Evolutionary conservation across 306 rosid genomes (phyloP).

Genomic region (Corylus heterophylla): DNA sequence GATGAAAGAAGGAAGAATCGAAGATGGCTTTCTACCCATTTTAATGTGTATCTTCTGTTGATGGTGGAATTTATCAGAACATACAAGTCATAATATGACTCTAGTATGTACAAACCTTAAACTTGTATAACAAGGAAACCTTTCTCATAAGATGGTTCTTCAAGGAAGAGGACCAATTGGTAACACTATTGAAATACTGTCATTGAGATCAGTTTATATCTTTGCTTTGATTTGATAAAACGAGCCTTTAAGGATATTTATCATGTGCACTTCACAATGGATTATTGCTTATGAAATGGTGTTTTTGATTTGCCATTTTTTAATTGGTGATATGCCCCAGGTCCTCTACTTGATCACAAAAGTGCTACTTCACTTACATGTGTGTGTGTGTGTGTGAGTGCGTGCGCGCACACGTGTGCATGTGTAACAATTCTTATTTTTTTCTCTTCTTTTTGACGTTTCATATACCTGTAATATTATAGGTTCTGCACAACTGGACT

Average conservation of each 20-base stretch:
- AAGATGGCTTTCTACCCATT: neutral
- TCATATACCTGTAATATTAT: slow-evolving; percentile 15
- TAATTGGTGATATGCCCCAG: neutral
- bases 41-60: neutral
- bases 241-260: neutral
- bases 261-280: neutral
- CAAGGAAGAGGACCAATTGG: neutral
- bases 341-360: neutral
- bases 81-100: neutral
- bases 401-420: neutral
- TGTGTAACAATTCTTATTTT: neutral
- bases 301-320: neutral
- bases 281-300: too few relatives aligned
- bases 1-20: neutral
- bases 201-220: neutral
- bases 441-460: neutral
- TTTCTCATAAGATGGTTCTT: neutral
- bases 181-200: neutral
- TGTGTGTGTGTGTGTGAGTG: neutral
- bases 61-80: neutral
- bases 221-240: neutral
- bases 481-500: slow-evolving; percentile 99
- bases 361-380: neutral
- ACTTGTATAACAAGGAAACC: neutral
- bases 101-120: neutral